Percentiles rank a stretch among this genome's conserved stretches.
phyloP scores from a whole-genome alignment of 78 protist species.

The Polysphondylium violaceum region DNA sequence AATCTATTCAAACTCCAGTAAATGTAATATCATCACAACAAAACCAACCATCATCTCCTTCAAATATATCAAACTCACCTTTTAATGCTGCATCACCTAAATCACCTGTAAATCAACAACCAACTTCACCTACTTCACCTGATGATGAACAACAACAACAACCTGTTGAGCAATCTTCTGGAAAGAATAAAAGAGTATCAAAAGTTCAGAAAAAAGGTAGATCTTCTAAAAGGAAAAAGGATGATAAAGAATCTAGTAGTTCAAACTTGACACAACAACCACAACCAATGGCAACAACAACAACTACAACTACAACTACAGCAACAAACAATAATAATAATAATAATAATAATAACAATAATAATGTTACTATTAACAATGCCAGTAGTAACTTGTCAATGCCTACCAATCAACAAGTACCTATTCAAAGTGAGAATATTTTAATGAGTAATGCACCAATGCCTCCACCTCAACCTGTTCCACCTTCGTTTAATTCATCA shows the following conservation, averaged over 20 bases:
- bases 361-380: no score
- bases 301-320: slow-evolving; percentile 21
- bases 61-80: slow-evolving; percentile 17
- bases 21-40: no score
- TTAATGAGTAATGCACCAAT: neutral
- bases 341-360: no score
- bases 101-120: neutral
- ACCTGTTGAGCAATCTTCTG: neutral
- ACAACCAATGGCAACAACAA: neutral
- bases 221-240: slow-evolving; percentile 55
- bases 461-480: slow-evolving; percentile 12
- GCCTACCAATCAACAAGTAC: slow-evolving; percentile 27
- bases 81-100: slow-evolving; percentile 24
- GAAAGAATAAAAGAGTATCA: neutral
- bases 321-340: neutral
- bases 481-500: slow-evolving; percentile 15
- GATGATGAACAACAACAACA: neutral
- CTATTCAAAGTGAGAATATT: neutral
- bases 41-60: neutral
- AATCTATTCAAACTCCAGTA: no score
- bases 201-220: slow-evolving; percentile 36
- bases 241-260: slow-evolving; percentile 34
- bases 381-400: no score
- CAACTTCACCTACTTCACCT: slow-evolving; percentile 31
- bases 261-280: no score